Base-by-base conservation (phyloP, 495 filamentous ascomycete genomes). In the Penicillium fimorum region DNA sequence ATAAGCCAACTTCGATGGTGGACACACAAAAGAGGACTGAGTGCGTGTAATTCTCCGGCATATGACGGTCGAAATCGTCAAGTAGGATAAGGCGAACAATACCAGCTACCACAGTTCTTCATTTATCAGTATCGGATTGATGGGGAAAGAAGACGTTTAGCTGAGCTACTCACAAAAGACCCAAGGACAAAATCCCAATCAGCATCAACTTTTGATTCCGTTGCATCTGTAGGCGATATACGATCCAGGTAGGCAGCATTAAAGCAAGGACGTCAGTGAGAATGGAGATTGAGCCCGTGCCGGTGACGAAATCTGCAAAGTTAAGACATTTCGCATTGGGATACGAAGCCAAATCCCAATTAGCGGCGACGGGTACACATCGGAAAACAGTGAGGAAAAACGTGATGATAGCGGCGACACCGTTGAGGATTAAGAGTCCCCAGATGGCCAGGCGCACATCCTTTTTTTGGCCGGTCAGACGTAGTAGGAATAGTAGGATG, bases 321-420 rank as follows among this genome's bases (percentile, higher is more conserved):
- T 59, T 59, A 13, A 62, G n/a, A 41, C 60, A 62, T 27, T 53
- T 59, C 2, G 52, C 51, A 29, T 62, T 10, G 9, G 56, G 60
- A 41, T 59, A 62, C 9, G 51, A 12, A 10, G 46, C 33, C 3
- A 47, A 27, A 20, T 74, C 60, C 62, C 71, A 76, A 15, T 73
- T 59, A 42, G 69, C 72, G 17, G 63, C 42, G n/a, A 80, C 56
- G 0, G 77, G 78, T 1, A 67, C 60, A 58, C 78, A 81, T 53
- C 84, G 81, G 18, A 84, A 74, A 6, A 79, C 66, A 27, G 74
- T 76, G 35, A 84, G 67, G 54, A 82, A 79, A n/a, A 80, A 73
- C 11, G 68, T 75, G 46, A 81, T 67, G 64, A 79, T 75, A 60
- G 77, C 69, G 0, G 70, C 68, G 22, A 83, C 63, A 35, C 79